These are phyloP conservation scores for Rubroshorea leprosula DNA, from an alignment of 345 rosid genomes.

Conservation along the genomic window DNA sequence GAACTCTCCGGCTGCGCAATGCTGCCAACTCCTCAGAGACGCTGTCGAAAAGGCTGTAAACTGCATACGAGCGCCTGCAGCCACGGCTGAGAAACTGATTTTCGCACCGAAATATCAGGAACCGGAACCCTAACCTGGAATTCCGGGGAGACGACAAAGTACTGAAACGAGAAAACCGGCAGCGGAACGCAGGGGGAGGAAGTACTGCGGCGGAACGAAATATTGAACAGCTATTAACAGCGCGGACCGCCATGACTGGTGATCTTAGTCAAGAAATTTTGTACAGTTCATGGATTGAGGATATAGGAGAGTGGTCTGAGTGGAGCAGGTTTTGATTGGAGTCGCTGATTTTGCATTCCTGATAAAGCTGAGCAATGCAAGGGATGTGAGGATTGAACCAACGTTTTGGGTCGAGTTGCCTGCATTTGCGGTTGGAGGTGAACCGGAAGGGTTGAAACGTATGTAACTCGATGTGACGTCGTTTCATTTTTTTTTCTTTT, in stretches of 20 bases:
- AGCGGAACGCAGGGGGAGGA: slow-evolving; percentile 35
- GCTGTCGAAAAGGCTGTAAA: slow-evolving; percentile 56
- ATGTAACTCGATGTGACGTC: too few relatives aligned
- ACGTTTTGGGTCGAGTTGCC: not conserved
- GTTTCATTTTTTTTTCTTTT: too few relatives aligned
- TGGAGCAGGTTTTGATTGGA: not conserved
- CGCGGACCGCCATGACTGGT: slow-evolving; percentile 51
- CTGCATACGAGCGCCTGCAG: slow-evolving; percentile 33
- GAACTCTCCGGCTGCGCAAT: slow-evolving; percentile 35
- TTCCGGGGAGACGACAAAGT: slow-evolving; percentile 26
- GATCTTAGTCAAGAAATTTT: slow-evolving; percentile 4
- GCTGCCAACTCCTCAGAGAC: slow-evolving; percentile 58
- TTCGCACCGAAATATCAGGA: slow-evolving; percentile 20
- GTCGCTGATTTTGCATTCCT: not conserved
- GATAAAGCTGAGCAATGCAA: not conserved
- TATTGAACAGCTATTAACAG: slow-evolving; percentile 41
- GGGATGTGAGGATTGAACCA: too few relatives aligned
- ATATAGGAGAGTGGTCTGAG: not conserved
- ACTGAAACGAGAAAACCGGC: slow-evolving; percentile 34
- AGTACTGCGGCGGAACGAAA: slow-evolving; percentile 40
- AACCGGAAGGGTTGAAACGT: not conserved
- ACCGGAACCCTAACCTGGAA: slow-evolving; percentile 26
- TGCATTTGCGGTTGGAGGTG: not conserved
- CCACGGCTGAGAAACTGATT: slow-evolving; percentile 18
- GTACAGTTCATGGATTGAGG: slow-evolving; percentile 13